Evolutionary conservation across 768 basidiomycete species (phyloP).

Genomic region (Boletus speciosus): DNA sequence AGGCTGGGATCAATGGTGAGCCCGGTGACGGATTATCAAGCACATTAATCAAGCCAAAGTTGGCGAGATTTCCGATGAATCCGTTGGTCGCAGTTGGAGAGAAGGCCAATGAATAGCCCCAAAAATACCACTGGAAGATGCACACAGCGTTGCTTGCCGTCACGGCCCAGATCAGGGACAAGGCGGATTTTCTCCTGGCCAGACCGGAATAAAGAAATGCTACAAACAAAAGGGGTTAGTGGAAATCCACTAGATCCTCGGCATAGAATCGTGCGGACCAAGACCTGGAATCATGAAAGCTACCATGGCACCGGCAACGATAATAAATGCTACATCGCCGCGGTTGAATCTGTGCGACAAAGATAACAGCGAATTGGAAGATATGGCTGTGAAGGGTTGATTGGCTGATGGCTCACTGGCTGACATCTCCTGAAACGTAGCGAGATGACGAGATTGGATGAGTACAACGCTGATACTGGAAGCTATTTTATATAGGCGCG

Average conservation of each 20-base stretch:
- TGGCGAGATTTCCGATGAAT: slow-evolving; percentile 73
- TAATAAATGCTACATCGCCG: slow-evolving; percentile 71
- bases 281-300: slow-evolving; percentile 77
- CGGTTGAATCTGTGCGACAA: slow-evolving; percentile 51
- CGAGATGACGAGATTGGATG: slow-evolving; percentile 6
- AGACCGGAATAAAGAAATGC: slow-evolving; percentile 75
- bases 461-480: slow-evolving; percentile 3
- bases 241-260: neutral
- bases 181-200: slow-evolving; percentile 62
- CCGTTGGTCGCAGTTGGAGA: slow-evolving; percentile 72
- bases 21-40: slow-evolving; percentile 72
- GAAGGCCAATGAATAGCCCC: slow-evolving; percentile 85
- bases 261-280: slow-evolving; percentile 36
- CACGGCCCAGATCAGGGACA: slow-evolving; percentile 75
- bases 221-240: slow-evolving; percentile 21
- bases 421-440: slow-evolving; percentile 17
- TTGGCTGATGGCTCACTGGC: slow-evolving; percentile 31
- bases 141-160: slow-evolving; percentile 69
- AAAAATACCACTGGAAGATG: slow-evolving; percentile 80
- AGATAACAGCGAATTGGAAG: slow-evolving; percentile 4
- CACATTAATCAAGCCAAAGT: slow-evolving; percentile 75
- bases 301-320: slow-evolving; percentile 65
- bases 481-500: neutral
- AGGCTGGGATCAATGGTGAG: slow-evolving; percentile 74
- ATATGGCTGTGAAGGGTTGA: neutral